Evolutionary conservation across 208 protist species (phyloP), one percentile per base, ranked within the genome.

Genomic region (Hexamita inflata): DNA sequence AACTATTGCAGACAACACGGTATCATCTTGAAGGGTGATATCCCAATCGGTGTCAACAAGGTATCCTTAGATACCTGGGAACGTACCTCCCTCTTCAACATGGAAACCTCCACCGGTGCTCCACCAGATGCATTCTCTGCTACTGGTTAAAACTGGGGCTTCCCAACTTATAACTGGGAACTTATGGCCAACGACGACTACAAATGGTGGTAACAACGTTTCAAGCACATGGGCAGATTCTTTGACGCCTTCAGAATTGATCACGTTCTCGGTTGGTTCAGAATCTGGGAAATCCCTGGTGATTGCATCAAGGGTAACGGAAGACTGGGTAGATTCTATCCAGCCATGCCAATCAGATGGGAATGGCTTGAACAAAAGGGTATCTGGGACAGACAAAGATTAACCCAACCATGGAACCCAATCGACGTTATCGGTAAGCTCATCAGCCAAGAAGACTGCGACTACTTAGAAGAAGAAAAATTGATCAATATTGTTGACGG

Each of bases 121-220:
- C 86, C 86, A 39, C 86, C 87, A 28, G 87, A 89, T 78, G 74
- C 75, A 15, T 89, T 89, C 64, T 61, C 80, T 28, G 80, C 73
- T 45, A 41, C 75, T 30, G 87, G 86, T 65, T 87, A 90, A 78
- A 90, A 90, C 59, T 90, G 87, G 87, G 82, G 82, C 35, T 90
- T 90, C 76, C 88, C 88, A 58, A 85, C 87, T 11, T 90, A 89
- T 66, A 85, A 89, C 68, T 90, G 86, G 87, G 81, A 87, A 1
- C 89, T 90, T 84, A 74, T 64, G 15, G 77, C 82, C 26, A 45
- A 30, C 15, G 82, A 90, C 70, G 75, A 81, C 42, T 90, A 82
- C 68, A 35, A 35, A 26, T 83, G 76, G 76, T 84, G 59, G 75
- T 59, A n/a, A 13, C 4, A 11, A 32, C 40, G 76, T 45, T 38